Evolutionary conservation across 2,329 filamentous ascomycete species (phyloP).

Genomic region (Botryotinia calthae): DNA sequence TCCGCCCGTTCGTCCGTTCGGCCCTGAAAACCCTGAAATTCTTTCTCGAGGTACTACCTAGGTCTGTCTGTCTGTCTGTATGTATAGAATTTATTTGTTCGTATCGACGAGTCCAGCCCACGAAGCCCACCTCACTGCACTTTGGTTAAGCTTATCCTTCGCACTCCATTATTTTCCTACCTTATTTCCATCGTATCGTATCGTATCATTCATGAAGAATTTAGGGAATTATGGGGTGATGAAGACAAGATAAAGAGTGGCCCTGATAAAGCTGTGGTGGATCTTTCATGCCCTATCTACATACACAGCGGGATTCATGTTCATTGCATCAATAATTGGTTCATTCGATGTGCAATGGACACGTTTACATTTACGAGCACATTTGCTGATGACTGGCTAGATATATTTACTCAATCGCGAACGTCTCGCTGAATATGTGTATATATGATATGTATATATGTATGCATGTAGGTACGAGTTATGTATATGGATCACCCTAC

Average conservation of each 20-base stretch:
- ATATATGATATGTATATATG: not conserved
- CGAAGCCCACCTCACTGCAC: not conserved
- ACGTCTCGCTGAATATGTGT: not conserved
- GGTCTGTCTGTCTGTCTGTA: not conserved
- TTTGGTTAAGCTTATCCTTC: constrained; percentile 1
- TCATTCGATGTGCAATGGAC: not conserved
- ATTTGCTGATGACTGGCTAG: not conserved
- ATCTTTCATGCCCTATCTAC: not conserved
- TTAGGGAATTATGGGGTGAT: not conserved
- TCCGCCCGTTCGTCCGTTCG: not conserved
- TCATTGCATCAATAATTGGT: not conserved
- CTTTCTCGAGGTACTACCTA: not conserved
- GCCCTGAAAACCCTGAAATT: not conserved
- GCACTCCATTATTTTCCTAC: not conserved
- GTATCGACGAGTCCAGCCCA: not conserved
- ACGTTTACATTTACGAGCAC: not conserved
- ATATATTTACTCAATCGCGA: not conserved
- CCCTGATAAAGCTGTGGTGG: not conserved
- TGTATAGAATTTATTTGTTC: not conserved
- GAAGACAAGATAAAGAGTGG: not conserved
- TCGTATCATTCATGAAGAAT: not conserved
- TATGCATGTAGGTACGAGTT: no score
- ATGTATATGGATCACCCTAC: no score
- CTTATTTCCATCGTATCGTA: not conserved
- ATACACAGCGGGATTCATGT: not conserved